Evolutionary conservation across 208 protist genomes (phyloP).

Genomic region (Lotmaria passim): DNA sequence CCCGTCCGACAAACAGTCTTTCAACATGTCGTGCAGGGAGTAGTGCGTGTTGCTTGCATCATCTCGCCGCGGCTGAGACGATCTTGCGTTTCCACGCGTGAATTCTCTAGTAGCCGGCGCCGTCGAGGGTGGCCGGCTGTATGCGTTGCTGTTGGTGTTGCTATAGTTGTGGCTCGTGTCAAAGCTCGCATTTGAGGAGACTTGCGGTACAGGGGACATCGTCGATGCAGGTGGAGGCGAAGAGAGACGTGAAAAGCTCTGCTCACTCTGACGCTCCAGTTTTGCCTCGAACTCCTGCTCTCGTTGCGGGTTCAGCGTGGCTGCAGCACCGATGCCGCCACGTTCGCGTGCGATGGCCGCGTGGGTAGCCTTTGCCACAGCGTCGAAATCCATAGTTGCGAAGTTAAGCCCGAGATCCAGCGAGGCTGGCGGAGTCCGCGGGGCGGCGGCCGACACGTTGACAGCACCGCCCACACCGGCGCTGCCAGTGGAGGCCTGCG

Average conservation of each 20-base stretch:
- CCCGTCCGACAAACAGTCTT: constrained; percentile 62
- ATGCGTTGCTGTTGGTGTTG: no score
- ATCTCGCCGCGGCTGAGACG: background rate
- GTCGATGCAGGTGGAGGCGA: background rate
- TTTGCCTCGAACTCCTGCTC: constrained; percentile 5
- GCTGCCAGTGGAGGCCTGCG: background rate
- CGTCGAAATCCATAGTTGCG: constrained; percentile 63
- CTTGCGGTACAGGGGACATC: background rate
- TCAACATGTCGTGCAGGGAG: constrained; percentile 61
- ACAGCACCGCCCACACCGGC: background rate
- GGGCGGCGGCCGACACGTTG: background rate
- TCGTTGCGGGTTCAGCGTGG: constrained; percentile 2
- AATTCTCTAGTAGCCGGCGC: no score
- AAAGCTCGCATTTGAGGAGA: background rate
- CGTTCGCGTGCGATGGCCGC: constrained; percentile 41
- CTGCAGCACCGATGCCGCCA: background rate
- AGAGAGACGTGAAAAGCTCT: background rate
- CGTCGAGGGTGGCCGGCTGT: no score
- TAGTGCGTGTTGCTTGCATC: constrained; percentile 24
- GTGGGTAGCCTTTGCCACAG: constrained; percentile 42
- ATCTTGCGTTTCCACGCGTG: background rate
- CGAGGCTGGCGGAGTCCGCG: constrained; percentile 1
- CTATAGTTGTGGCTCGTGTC: no score
- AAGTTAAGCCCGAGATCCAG: constrained; percentile 60
- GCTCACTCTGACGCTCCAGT: constrained; percentile 4